These are phyloP conservation scores for Evansstolkia leycettana DNA, from an alignment of 495 filamentous ascomycete genomes.

Conservation along the genomic window DNA sequence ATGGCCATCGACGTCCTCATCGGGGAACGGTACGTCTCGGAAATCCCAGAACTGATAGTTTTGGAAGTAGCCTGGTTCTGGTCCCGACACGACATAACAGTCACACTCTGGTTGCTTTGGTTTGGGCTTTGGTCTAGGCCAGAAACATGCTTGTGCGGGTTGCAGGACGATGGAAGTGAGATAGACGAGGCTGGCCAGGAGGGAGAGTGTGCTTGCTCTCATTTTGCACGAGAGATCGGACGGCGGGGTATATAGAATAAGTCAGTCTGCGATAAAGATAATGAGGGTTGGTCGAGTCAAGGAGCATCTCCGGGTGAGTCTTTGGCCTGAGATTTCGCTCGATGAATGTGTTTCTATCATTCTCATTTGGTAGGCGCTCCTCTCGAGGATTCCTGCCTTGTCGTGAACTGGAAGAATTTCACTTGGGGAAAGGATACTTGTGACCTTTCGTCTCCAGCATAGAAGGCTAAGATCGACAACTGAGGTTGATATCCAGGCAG, in stretches of 20 bases:
- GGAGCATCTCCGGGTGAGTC: too few relatives aligned
- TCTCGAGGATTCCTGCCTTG: too few relatives aligned
- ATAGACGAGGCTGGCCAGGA: slow-evolving; percentile 3
- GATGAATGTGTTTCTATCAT: too few relatives aligned
- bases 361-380: too few relatives aligned
- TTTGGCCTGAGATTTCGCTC: too few relatives aligned
- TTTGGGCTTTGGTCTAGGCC: background rate
- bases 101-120: slow-evolving; percentile 15
- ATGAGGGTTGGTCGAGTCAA: too few relatives aligned
- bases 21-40: slow-evolving; percentile 27
- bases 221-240: background rate
- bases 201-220: background rate
- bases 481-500: too few relatives aligned
- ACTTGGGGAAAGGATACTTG: too few relatives aligned
- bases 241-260: background rate
- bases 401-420: too few relatives aligned
- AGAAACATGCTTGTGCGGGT: background rate
- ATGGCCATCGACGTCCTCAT: slow-evolving; percentile 25
- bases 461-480: too few relatives aligned
- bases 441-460: too few relatives aligned
- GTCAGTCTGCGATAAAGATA: too few relatives aligned
- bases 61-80: slow-evolving; percentile 41
- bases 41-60: slow-evolving; percentile 61
- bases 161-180: background rate
- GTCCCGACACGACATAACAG: slow-evolving; percentile 27